Conservation (phyloP, 257 asterid species). For the Nicotiana otophora region DNA sequence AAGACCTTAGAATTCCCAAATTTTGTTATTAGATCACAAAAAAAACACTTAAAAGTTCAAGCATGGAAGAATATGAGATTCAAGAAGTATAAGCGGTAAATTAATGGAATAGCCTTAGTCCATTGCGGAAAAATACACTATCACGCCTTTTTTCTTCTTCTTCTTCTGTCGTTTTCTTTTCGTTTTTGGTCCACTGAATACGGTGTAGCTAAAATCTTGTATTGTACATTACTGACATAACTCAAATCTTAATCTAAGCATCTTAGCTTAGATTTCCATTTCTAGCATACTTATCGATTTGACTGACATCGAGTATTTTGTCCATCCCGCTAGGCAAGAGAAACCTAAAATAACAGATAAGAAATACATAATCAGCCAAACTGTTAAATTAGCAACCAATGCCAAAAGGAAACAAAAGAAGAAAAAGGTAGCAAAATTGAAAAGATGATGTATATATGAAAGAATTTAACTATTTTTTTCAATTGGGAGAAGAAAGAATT, state of each 20-base stretch:
- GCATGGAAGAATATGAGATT: no score
- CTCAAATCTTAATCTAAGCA: neutral
- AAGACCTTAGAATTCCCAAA: no score
- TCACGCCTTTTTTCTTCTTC: neutral
- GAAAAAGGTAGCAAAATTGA: neutral
- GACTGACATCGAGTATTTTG: constrained; percentile 51
- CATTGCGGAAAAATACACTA: neutral
- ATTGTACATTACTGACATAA: neutral
- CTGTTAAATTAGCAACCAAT: neutral
- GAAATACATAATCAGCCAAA: neutral
- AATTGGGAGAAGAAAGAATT: neutral
- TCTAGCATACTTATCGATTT: constrained; percentile 46
- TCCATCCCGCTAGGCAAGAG: constrained; percentile 51
- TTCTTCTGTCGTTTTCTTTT: neutral
- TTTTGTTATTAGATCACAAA: no score
- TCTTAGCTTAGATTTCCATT: constrained; percentile 26
- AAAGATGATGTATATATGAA: neutral
- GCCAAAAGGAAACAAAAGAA: neutral
- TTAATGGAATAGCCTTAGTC: neutral
- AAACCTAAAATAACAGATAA: constrained; percentile 40
- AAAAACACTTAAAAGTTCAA: no score
- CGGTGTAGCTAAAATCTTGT: neutral
- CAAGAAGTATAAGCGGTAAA: neutral
- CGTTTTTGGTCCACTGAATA: neutral
- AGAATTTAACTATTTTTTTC: neutral